phyloP scores from a whole-genome alignment of 2,329 filamentous ascomycete genomes.

The Podosphaera fusca region DNA sequence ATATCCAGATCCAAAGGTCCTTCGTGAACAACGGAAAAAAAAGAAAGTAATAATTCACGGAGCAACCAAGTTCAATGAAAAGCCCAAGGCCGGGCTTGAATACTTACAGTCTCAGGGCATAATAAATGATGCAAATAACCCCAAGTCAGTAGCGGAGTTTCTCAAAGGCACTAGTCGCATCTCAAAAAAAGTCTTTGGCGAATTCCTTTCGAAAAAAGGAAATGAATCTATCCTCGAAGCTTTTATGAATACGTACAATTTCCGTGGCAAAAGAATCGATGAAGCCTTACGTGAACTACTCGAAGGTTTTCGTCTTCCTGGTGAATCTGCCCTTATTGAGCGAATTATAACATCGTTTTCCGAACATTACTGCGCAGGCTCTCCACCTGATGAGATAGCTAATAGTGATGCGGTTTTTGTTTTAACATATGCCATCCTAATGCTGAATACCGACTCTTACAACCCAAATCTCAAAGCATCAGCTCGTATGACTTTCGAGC shows the following conservation, averaged over 20 bases:
- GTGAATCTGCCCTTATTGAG: constrained; percentile 81
- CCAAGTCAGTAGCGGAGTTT: constrained; percentile 63
- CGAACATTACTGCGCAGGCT: constrained; percentile 56
- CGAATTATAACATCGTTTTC: constrained; percentile 74
- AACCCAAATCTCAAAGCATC: constrained; percentile 66
- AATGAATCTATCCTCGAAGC: constrained; percentile 69
- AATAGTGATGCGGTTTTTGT: constrained; percentile 78
- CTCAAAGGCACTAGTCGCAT: constrained; percentile 68
- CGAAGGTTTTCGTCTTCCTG: constrained; percentile 78
- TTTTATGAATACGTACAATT: constrained; percentile 76
- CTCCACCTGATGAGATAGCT: constrained; percentile 49
- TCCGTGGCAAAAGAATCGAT: constrained; percentile 64
- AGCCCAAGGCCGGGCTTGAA: constrained; percentile 67
- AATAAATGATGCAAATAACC: constrained; percentile 52
- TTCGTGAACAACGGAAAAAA: constrained; percentile 50
- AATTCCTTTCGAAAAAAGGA: constrained; percentile 76
- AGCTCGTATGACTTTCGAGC: constrained; percentile 62
- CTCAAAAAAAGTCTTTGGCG: constrained; percentile 76
- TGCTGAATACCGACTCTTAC: constrained; percentile 92
- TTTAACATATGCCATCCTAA: constrained; percentile 85
- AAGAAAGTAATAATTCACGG: constrained; percentile 83
- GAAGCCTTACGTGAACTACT: constrained; percentile 74
- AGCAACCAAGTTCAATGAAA: constrained; percentile 83
- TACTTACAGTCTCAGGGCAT: constrained; percentile 72
- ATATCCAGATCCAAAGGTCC: constrained; percentile 36